A percentile compares a stretch with the other conserved stretches of the same genome.
Evolutionary conservation across 1,284 basidiomycete genomes (phyloP).

Genomic region (Somion occarium): DNA sequence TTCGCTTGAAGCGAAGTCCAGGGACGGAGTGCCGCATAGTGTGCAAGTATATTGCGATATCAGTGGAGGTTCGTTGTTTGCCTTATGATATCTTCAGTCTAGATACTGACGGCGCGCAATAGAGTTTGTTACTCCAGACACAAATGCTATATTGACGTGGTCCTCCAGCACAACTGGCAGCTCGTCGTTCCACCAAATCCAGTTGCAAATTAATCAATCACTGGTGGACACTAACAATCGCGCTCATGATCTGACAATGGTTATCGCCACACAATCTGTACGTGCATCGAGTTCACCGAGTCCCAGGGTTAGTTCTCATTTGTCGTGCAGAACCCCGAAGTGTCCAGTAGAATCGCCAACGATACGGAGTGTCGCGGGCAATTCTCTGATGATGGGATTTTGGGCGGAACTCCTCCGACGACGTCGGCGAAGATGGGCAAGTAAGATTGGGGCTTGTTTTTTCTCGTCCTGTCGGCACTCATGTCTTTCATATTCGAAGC

Average conservation of each 20-base stretch:
- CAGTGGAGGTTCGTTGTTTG: constrained; percentile 20
- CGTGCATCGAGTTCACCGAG: no score
- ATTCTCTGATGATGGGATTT: not conserved
- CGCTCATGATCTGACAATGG: constrained; percentile 17
- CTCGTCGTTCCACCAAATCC: constrained; percentile 15
- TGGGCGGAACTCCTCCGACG: not conserved
- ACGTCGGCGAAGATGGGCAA: not conserved
- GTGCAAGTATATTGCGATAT: constrained; percentile 33
- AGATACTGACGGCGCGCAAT: not conserved
- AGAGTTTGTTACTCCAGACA: constrained; percentile 9
- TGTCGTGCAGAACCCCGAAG: no score
- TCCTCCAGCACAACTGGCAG: not conserved
- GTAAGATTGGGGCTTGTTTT: not conserved
- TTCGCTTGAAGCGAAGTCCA: constrained; percentile 24
- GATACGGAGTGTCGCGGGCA: not conserved
- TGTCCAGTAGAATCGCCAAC: not conserved
- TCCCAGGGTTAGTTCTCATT: no score
- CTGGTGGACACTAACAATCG: constrained; percentile 15
- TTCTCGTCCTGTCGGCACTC: not conserved
- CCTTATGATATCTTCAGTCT: not conserved
- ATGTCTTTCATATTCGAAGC: constrained; percentile 7
- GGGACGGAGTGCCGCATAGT: constrained; percentile 26
- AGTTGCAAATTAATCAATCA: constrained; percentile 12
- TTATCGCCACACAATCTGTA: not conserved
- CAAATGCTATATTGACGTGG: not conserved